Conservation (phyloP, 2,329 filamentous ascomycete species). For the Neonectria faginata region DNA sequence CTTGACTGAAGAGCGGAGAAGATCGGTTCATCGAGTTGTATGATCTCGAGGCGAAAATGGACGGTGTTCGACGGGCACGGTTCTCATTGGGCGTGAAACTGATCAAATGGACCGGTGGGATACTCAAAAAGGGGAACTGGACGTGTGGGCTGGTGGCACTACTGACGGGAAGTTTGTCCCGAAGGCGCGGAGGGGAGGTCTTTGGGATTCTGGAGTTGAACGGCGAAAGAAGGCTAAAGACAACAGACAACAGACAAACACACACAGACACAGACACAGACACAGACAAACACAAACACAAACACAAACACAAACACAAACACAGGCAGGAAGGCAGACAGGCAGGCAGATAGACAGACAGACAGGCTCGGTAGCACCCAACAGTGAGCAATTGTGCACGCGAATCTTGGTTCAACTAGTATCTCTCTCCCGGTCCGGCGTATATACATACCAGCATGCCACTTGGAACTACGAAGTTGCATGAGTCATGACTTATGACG, state of each 20-base stretch:
- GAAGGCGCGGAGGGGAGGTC: neutral
- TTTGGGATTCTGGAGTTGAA: neutral
- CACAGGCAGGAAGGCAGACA: neutral
- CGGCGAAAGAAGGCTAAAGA: neutral
- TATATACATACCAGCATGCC: neutral
- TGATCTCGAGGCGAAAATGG: neutral
- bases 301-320: neutral
- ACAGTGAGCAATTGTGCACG: slow-evolving; percentile 22
- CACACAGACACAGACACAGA: neutral
- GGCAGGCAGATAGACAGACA: slow-evolving; percentile 6
- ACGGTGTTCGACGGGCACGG: neutral
- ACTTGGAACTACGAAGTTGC: neutral
- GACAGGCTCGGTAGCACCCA: slow-evolving; percentile 18
- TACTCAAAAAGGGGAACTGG: neutral
- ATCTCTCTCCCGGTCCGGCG: neutral
- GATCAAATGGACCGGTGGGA: neutral
- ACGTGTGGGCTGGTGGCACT: neutral
- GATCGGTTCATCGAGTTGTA: neutral
- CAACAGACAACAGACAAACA: slow-evolving; percentile 5
- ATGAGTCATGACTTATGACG: neutral
- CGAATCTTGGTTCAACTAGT: neutral
- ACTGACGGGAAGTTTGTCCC: slow-evolving; percentile 3
- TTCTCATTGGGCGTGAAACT: neutral
- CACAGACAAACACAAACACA: neutral
- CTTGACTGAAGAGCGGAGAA: neutral